A percentile compares a stretch with the other conserved stretches of the same genome.
These are phyloP conservation scores for Neofusicoccum kwambonambiense DNA, from an alignment of 2,329 filamentous ascomycete genomes.

Conservation along the genomic window DNA sequence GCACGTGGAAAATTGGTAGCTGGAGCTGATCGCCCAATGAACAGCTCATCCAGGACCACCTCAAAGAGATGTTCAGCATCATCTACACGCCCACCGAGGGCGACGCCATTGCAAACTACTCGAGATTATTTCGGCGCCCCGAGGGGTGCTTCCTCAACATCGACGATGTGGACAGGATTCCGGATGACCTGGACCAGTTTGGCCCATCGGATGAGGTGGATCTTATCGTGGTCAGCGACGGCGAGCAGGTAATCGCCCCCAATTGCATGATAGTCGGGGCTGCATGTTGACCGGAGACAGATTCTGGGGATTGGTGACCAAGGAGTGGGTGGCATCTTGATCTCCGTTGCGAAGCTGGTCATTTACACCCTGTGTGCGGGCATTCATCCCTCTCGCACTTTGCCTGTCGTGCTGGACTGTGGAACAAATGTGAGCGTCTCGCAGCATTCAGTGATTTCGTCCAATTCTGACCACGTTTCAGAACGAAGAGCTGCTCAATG, in stretches of 20 bases:
- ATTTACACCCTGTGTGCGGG: conserved; percentile 85
- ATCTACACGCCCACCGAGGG: conserved; percentile 91
- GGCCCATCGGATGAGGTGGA: conserved; percentile 73
- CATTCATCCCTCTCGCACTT: conserved; percentile 72
- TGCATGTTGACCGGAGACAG: conserved; percentile 46
- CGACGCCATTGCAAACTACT: conserved; percentile 84
- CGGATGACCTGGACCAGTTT: conserved; percentile 66
- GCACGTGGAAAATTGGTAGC: too few species aligned
- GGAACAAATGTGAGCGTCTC: conserved; percentile 63
- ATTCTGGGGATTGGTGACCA: conserved; percentile 90
- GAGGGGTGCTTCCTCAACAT: conserved; percentile 83
- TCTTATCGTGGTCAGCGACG: conserved; percentile 82
- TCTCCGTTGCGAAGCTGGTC: conserved; percentile 79
- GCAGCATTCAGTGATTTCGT: conserved; percentile 10
- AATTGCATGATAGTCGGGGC: not conserved
- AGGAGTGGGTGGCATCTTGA: conserved; percentile 79
- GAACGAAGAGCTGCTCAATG: conserved; percentile 70
- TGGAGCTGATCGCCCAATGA: not conserved
- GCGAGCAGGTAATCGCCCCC: conserved; percentile 44
- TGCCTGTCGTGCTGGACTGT: conserved; percentile 81
- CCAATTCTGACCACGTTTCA: conserved; percentile 22
- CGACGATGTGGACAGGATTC: conserved; percentile 63
- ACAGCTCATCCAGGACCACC: conserved; percentile 70
- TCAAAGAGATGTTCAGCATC: conserved; percentile 86
- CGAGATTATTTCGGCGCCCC: conserved; percentile 70